Base-by-base conservation (phyloP, 176 grass and related monocot species). In the Triticum monococcum region DNA sequence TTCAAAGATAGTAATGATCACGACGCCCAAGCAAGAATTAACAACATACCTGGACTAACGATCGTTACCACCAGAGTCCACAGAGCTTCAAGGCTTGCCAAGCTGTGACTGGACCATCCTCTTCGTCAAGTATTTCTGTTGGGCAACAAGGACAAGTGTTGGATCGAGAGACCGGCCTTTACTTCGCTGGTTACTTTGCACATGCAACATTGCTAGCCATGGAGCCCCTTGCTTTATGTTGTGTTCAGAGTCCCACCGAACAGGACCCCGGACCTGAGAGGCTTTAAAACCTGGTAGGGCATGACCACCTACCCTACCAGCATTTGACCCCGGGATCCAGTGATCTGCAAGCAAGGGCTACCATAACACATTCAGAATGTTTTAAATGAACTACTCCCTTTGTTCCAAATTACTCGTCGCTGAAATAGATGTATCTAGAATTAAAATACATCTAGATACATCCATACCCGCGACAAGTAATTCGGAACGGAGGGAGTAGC, bases 241-340 rank as follows among this genome's bases (percentile, higher is more conserved):
- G 17, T 78, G 54, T 26, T 82, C 38, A 72, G 24, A 64, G 23
- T 54, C 66, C n/a, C 38, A 71, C 30, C 31, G 13, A 90, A 35
- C 30, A 78, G 38, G 52, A 79, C 57, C 81, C 3, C 17, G 10
- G 14, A 74, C 79, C 65, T 37, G 59, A 78, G 36, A 79, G 23
- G 41, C 16, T 31, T 75, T 48, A 30, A 26, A 81, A 75, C 83
- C 26, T 80, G 4, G 87, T 52, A 68, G 13, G 68, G 45, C 25
- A 75, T 5, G 25, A 3, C 18, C 56, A 79, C 73, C 31, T 18
- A 71, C 57, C 73, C 31, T 18, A 71, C 57, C 67, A 4, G 23
- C 77, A 65, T 40, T 78, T 54, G 52, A 54, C 69, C 18, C 59
- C 18, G 12, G 37, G 17, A 74, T 84, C n/a, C 40, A 56, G 10